phyloP scores from a whole-genome alignment of 1,284 basidiomycete genomes.

The Heterobasidion occidentale region DNA sequence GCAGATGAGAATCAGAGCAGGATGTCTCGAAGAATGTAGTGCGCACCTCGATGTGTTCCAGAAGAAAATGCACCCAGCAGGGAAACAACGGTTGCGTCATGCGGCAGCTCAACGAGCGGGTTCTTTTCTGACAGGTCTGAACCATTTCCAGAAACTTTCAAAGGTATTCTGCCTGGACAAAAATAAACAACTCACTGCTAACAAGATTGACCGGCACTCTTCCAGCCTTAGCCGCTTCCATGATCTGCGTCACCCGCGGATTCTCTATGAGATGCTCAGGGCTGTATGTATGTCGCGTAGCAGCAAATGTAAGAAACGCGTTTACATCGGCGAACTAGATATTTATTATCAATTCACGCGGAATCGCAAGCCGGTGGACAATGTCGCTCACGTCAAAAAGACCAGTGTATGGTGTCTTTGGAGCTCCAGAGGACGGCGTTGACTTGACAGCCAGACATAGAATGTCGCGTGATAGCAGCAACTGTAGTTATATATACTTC shows the following conservation, averaged over 20 bases:
- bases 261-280: conserved; percentile 52
- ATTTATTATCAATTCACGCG: background rate
- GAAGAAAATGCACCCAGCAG: conserved; percentile 58
- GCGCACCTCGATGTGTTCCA: conserved; percentile 60
- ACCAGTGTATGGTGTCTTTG: conserved; percentile 37
- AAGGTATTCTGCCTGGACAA: background rate
- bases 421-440: conserved; percentile 14
- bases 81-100: conserved; percentile 54
- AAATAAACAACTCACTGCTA: conserved; percentile 47
- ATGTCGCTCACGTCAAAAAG: conserved; percentile 60
- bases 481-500: conserved; percentile 26
- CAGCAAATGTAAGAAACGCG: conserved; percentile 72
- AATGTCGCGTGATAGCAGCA: conserved; percentile 52
- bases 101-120: conserved; percentile 52
- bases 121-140: conserved; percentile 78
- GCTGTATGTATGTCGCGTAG: conserved; percentile 59
- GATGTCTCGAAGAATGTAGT: background rate
- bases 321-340: conserved; percentile 73
- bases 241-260: conserved; percentile 54
- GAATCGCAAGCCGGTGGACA: background rate
- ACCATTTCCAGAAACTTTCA: conserved; percentile 1
- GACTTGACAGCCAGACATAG: conserved; percentile 55
- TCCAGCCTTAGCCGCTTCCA: conserved; percentile 64
- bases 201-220: conserved; percentile 65
- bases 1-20: conserved; percentile 4